phyloP scores from a whole-genome alignment of 805 yeast genomes.

The Kodamaea hsintzibuensis region DNA sequence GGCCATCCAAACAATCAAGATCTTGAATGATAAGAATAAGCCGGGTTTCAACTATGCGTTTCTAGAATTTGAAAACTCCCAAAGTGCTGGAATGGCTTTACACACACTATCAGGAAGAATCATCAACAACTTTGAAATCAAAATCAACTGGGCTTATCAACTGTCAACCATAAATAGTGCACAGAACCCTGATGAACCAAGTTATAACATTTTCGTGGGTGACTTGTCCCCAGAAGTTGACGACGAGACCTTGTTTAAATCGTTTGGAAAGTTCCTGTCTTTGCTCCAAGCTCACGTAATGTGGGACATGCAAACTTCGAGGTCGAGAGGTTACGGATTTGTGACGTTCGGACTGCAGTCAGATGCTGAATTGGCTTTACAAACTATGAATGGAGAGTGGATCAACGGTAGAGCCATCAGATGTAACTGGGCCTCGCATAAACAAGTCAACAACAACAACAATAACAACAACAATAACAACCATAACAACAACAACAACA shows the following conservation, averaged over 20 bases:
- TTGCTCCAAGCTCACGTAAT: slow-evolving; percentile 84
- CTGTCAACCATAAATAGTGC: slow-evolving; percentile 62
- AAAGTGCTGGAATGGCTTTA: slow-evolving; percentile 63
- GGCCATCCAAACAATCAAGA: slow-evolving; percentile 61
- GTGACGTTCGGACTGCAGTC: slow-evolving; percentile 66
- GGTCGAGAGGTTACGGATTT: slow-evolving; percentile 91
- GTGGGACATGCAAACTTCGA: slow-evolving; percentile 96
- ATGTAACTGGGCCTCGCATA: slow-evolving; percentile 87
- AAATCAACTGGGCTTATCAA: slow-evolving; percentile 82
- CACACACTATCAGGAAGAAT: slow-evolving; percentile 59
- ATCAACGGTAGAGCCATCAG: slow-evolving; percentile 76
- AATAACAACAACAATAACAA: background rate
- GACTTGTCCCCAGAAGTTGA: slow-evolving; percentile 81
- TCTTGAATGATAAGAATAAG: slow-evolving; percentile 73
- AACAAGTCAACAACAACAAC: slow-evolving; percentile 33
- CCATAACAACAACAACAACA: background rate
- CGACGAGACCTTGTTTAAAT: slow-evolving; percentile 64
- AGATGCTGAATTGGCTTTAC: slow-evolving; percentile 75
- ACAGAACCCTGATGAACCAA: slow-evolving; percentile 41
- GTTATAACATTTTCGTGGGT: slow-evolving; percentile 80
- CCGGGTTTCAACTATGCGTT: slow-evolving; percentile 81
- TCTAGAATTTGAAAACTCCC: slow-evolving; percentile 64
- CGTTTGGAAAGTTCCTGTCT: slow-evolving; percentile 59
- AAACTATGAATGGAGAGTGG: slow-evolving; percentile 70
- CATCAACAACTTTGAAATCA: slow-evolving; percentile 56